These are phyloP conservation scores for Globisporangium paroecandrum DNA, from an alignment of 352 stramenopile species.

Conservation along the genomic window DNA sequence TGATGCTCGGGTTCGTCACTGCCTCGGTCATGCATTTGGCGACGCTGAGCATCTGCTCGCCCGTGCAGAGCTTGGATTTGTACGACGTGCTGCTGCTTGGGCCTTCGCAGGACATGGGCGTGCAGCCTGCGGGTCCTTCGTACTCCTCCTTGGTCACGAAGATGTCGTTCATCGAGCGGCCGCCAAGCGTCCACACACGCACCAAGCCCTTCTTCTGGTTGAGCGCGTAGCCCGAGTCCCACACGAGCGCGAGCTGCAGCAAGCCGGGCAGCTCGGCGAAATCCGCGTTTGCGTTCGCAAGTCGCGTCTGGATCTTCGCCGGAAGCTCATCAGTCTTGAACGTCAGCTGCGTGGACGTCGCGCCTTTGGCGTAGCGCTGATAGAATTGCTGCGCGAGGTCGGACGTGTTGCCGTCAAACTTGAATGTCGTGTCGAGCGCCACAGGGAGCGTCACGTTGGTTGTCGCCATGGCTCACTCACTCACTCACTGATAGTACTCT, in stretches of 20 bases:
- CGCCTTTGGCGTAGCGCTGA: slow-evolving; percentile 12
- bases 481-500: neutral
- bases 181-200: neutral
- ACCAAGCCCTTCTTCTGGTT: neutral
- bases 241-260: slow-evolving; percentile 36
- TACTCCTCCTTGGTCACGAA: slow-evolving; percentile 22
- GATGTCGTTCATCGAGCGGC: slow-evolving; percentile 21
- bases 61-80: slow-evolving; percentile 25
- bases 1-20: neutral
- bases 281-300: neutral
- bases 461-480: neutral
- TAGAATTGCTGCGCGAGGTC: slow-evolving; percentile 20
- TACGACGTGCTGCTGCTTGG: slow-evolving; percentile 16
- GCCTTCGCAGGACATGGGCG: slow-evolving; percentile 23
- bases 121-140: neutral
- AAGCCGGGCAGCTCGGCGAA: slow-evolving; percentile 20
- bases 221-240: slow-evolving; percentile 36
- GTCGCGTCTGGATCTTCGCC: slow-evolving; percentile 8
- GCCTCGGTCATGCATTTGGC: slow-evolving; percentile 25
- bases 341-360: slow-evolving; percentile 21
- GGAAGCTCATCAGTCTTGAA: slow-evolving; percentile 17
- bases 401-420: slow-evolving; percentile 32
- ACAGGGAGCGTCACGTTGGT: slow-evolving; percentile 8
- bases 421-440: slow-evolving; percentile 18
- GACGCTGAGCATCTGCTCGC: slow-evolving; percentile 30